Base-by-base conservation (phyloP, 2,329 filamentous ascomycete species). In the Hypoxylon sp. region DNA sequence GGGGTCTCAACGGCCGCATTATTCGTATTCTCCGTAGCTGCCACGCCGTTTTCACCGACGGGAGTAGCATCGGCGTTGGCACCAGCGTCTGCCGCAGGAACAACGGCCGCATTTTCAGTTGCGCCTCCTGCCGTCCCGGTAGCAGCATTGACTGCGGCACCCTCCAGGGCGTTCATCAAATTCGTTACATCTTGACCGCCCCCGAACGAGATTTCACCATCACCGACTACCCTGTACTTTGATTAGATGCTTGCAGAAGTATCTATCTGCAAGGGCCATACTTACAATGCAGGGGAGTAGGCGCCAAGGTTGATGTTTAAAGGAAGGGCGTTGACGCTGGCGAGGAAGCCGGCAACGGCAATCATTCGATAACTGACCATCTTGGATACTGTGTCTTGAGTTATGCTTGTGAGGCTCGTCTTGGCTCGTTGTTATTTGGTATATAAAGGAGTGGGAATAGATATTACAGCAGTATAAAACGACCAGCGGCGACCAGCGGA, bases 141-240 rank as follows among this genome's bases (percentile, higher is more conserved):
- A 4, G 73, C 75, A 45, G 70, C 72, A 32, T 71, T 74, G 30
- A 77, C 69, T 40, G 81, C 81, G 32, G 81, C 82, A 55, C 82
- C 82, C 73, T 83, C 79, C 67, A 82, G 78, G 42, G 79, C 80
- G 65, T 78, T 83, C 75, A 83, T 80, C 57, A 83, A 71, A 55
- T 71, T 77, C 46, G 80, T 77, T 30, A 83, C 81, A 72, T 83
- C 81, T 73, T 79, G 75, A 57, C 76, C 77, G 64, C 81, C 81
- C 68, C 81, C 74, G 58, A 75, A 76, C 28, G 72, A 75, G 46
- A 75, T 75, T 68, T 75, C 74, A 72, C 74, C 74, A 76, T 76
- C 74, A 74, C 74, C 74, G 62, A 78, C 76, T 64, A 78, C 76
- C 72, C 74, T 76, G 68, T 71, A 70, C 46, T 61, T 20, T 33